These are phyloP conservation scores for Glebionis coronaria DNA, from an alignment of 129 eudicot species.

Conservation along the genomic window DNA sequence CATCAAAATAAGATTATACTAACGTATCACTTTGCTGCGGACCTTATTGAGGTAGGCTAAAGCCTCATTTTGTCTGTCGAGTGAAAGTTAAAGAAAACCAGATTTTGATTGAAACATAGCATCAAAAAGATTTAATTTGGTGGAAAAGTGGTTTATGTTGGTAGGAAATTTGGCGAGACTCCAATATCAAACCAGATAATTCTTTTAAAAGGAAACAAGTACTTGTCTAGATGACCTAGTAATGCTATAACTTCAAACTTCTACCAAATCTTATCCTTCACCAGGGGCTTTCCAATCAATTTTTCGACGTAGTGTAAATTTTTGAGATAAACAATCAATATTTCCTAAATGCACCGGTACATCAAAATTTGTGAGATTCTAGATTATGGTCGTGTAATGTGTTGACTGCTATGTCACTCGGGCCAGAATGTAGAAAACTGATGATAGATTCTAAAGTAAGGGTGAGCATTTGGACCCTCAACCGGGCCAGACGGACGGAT, in stretches of 20 bases:
- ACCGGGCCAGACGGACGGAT: too few relatives aligned
- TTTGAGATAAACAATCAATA: too few relatives aligned
- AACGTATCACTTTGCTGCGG: neutral
- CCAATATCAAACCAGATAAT: neutral
- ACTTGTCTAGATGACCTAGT: neutral
- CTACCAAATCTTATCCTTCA: neutral
- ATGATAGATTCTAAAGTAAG: neutral
- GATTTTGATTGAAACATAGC: neutral
- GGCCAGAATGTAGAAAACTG: slow-evolving; percentile 3
- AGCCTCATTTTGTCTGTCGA: neutral
- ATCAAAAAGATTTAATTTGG: neutral
- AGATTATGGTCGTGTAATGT: neutral
- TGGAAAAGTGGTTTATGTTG: neutral
- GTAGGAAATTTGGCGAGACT: neutral
- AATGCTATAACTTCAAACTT: neutral
- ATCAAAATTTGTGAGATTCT: too few relatives aligned
- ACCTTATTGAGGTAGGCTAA: neutral
- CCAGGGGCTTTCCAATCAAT: too few relatives aligned
- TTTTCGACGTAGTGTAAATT: too few relatives aligned
- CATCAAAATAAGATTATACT: neutral
- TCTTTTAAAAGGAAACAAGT: neutral
- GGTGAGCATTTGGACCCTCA: too few relatives aligned
- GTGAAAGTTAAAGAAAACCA: neutral
- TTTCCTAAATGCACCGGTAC: too few relatives aligned
- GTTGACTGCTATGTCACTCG: neutral